Percentiles rank a stretch among this genome's conserved stretches.
Evolutionary conservation across 2,329 filamentous ascomycete genomes (phyloP).

Genomic region (Cryphonectria radicalis): DNA sequence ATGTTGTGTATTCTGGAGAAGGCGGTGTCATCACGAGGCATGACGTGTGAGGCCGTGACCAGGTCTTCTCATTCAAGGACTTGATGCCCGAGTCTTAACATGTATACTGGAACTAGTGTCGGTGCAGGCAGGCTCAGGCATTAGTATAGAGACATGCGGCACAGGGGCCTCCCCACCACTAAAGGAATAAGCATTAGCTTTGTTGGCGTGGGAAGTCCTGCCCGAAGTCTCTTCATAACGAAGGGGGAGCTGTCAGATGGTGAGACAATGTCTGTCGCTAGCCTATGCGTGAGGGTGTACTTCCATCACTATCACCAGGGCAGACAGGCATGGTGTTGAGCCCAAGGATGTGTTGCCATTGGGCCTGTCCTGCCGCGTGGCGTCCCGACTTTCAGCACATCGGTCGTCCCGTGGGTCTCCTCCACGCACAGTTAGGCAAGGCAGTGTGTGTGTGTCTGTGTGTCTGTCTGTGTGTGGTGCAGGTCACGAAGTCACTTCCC

Average conservation of each 20-base stretch:
- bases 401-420: slow-evolving; percentile 1
- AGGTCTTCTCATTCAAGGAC: too few species aligned
- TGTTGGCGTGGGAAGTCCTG: background rate
- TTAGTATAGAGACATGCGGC: background rate
- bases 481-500: background rate
- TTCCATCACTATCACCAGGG: background rate
- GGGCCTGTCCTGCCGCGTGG: slow-evolving; percentile 2
- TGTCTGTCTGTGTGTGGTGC: background rate
- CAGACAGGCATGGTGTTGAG: background rate
- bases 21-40: background rate
- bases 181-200: background rate
- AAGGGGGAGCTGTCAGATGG: background rate
- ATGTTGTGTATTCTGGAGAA: too few species aligned
- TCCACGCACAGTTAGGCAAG: background rate
- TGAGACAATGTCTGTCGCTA: background rate
- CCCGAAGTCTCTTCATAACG: background rate
- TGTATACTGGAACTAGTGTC: background rate
- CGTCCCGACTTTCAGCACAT: slow-evolving; percentile 2
- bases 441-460: background rate
- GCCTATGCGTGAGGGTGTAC: background rate
- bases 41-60: background rate
- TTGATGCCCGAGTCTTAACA: background rate
- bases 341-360: background rate
- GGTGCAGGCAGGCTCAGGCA: background rate
- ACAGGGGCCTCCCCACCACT: background rate